Conservation (phyloP, 2,329 filamentous ascomycete genomes). For the Pseudogymnoascus verrucosus region DNA sequence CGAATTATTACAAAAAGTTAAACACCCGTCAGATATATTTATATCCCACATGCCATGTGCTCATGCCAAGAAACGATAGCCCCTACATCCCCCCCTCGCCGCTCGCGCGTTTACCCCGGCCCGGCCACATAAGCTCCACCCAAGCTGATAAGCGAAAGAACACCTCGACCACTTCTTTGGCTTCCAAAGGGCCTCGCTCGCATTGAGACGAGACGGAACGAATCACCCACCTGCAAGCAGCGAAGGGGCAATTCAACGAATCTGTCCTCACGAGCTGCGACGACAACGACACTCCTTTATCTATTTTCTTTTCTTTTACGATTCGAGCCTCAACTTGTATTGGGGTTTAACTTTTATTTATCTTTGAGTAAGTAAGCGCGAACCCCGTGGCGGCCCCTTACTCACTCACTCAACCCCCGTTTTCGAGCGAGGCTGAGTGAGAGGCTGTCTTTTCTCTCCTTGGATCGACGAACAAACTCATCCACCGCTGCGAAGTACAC, state of each 20-base stretch:
- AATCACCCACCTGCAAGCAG: too few species aligned
- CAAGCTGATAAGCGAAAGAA: background rate
- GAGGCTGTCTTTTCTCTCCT: too few species aligned
- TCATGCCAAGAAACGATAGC: background rate
- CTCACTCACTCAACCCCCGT: background rate
- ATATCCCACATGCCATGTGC: background rate
- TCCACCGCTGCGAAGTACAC: too few species aligned
- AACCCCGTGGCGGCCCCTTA: background rate
- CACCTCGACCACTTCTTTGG: background rate
- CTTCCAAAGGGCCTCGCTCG: background rate
- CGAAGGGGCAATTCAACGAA: background rate
- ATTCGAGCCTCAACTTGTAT: background rate
- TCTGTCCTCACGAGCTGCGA: background rate
- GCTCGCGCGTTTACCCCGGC: background rate
- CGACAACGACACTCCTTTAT: background rate
- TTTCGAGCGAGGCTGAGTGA: background rate
- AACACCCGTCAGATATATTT: background rate
- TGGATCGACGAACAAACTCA: too few species aligned
- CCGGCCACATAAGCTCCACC: background rate
- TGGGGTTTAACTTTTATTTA: background rate
- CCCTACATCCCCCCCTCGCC: background rate
- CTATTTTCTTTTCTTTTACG: background rate
- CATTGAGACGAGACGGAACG: too few species aligned
- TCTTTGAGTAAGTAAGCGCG: background rate
- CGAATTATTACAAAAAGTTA: too few species aligned